Conservation (phyloP, 805 yeast species). For the Peterozyma toletana region DNA sequence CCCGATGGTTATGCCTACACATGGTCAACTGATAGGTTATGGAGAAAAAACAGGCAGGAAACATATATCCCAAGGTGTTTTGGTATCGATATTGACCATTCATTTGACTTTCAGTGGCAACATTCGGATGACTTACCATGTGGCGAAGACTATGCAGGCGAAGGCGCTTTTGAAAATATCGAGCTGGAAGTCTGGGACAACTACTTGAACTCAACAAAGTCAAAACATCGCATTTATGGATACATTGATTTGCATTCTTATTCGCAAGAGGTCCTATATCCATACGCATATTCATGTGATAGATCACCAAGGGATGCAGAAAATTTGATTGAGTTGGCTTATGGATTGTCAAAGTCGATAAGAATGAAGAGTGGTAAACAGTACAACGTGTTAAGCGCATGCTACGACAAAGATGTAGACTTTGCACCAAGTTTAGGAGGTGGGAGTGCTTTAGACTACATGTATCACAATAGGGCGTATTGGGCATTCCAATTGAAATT, state of each 20-base stretch:
- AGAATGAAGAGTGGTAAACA: slow-evolving; percentile 54
- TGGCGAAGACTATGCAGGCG: slow-evolving; percentile 80
- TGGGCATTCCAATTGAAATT: slow-evolving; percentile 84
- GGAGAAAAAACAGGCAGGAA: slow-evolving; percentile 86
- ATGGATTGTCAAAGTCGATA: slow-evolving; percentile 71
- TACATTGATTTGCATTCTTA: slow-evolving; percentile 81
- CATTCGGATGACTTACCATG: slow-evolving; percentile 60
- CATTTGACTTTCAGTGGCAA: slow-evolving; percentile 71
- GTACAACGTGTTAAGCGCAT: slow-evolving; percentile 70
- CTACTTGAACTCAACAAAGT: slow-evolving; percentile 40
- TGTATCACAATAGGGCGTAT: slow-evolving; percentile 75
- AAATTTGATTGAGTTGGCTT: slow-evolving; percentile 72
- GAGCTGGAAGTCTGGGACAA: slow-evolving; percentile 46
- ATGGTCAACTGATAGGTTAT: slow-evolving; percentile 73
- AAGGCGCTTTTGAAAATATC: slow-evolving; percentile 56
- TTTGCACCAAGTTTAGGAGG: slow-evolving; percentile 68
- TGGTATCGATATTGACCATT: slow-evolving; percentile 85
- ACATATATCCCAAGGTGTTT: slow-evolving; percentile 59
- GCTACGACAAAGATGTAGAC: slow-evolving; percentile 72
- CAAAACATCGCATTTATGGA: slow-evolving; percentile 59
- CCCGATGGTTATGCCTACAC: slow-evolving; percentile 89
- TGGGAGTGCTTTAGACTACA: slow-evolving; percentile 74
- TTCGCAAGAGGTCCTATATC: slow-evolving; percentile 75
- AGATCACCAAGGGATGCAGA: slow-evolving; percentile 73
- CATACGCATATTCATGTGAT: slow-evolving; percentile 75